A percentile compares a stretch with the other conserved stretches of the same genome.
These are phyloP conservation scores for Leishmania lainsoni DNA, from an alignment of 208 protist genomes.

Conservation along the genomic window DNA sequence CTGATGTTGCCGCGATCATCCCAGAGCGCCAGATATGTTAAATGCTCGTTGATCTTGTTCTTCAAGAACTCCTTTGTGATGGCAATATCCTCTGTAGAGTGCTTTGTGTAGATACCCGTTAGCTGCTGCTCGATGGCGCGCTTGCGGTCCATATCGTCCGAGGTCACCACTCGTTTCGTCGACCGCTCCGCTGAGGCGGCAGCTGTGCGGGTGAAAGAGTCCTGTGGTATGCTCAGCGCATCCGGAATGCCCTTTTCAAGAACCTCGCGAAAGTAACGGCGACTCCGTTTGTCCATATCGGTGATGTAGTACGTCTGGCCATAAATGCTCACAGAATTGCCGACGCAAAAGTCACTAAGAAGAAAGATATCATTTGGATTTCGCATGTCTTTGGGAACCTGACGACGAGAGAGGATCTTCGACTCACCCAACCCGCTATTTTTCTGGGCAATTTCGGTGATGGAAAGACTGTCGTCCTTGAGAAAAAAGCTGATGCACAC, in stretches of 20 bases:
- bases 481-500: constrained; percentile 81
- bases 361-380: constrained; percentile 51
- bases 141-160: constrained; percentile 89
- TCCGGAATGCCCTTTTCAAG: constrained; percentile 43
- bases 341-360: constrained; percentile 80
- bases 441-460: constrained; percentile 61
- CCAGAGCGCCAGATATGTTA: constrained; percentile 88
- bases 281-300: constrained; percentile 82
- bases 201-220: constrained; percentile 43
- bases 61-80: constrained; percentile 87
- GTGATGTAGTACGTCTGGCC: constrained; percentile 74
- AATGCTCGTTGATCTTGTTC: constrained; percentile 86
- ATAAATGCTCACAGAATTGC: constrained; percentile 70
- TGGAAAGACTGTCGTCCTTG: constrained; percentile 80
- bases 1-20: constrained; percentile 85
- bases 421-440: constrained; percentile 84
- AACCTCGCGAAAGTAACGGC: constrained; percentile 69
- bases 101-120: constrained; percentile 89
- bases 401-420: constrained; percentile 75
- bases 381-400: constrained; percentile 64
- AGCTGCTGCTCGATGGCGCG: constrained; percentile 82
- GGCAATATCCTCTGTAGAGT: constrained; percentile 83
- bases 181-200: constrained; percentile 26
- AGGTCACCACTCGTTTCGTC: constrained; percentile 57
- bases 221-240: constrained; percentile 43